phyloP scores from a whole-genome alignment of 495 filamentous ascomycete genomes.

The Sphaerosporella brunnea region DNA sequence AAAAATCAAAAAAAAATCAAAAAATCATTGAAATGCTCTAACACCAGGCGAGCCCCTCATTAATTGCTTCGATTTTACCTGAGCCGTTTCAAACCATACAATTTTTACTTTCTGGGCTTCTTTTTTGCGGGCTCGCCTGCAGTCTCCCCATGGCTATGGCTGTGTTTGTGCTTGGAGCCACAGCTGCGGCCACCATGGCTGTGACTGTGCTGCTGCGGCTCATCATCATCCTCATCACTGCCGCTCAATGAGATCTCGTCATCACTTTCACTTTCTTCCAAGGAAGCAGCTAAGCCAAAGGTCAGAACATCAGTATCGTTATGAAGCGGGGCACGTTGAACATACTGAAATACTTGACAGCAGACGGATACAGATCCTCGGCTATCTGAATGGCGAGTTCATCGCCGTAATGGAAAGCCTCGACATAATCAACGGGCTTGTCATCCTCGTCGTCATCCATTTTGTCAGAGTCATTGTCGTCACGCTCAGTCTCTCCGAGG shows the following conservation, averaged over 20 bases:
- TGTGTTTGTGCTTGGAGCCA: conserved; percentile 9
- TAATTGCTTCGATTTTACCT: too few relatives aligned
- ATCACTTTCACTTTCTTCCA: conserved; percentile 37
- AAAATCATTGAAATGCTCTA: too few relatives aligned
- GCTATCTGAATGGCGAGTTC: conserved; percentile 59
- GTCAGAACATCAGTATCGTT: too few relatives aligned
- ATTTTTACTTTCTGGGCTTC: conserved; percentile 6
- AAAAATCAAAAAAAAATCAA: too few relatives aligned
- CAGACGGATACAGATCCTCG: conserved; percentile 74
- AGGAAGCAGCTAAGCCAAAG: too few relatives aligned
- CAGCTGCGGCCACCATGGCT: background rate
- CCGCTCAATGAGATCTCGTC: conserved; percentile 32
- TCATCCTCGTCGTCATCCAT: conserved; percentile 38
- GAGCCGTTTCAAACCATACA: too few relatives aligned
- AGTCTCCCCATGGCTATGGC: conserved; percentile 1
- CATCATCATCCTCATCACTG: conserved; percentile 25
- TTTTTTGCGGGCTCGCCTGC: conserved; percentile 13
- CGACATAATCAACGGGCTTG: conserved; percentile 38
- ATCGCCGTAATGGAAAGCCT: conserved; percentile 68
- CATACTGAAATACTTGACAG: conserved; percentile 81
- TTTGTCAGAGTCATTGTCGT: conserved; percentile 34
- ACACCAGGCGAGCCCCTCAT: too few relatives aligned
- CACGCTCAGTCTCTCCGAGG: conserved; percentile 29
- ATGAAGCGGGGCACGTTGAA: conserved; percentile 19
- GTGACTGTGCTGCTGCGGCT: conserved; percentile 8